Evolutionary conservation across 2,329 filamentous ascomycete species (phyloP).

Genomic region (Fusarium papillatum): DNA sequence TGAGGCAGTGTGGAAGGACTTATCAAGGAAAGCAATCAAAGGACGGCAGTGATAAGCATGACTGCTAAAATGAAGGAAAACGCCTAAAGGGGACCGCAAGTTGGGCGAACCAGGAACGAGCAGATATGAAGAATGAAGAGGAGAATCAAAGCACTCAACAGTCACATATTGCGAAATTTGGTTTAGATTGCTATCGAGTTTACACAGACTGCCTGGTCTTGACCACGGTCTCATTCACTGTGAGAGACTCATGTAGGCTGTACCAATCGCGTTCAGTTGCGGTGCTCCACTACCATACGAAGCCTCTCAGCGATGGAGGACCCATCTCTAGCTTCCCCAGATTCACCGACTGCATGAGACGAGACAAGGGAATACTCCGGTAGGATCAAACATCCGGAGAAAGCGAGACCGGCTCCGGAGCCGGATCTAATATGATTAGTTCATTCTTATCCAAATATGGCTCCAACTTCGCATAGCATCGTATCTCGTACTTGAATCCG

Average conservation of each 20-base stretch:
- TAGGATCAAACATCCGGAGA: no score
- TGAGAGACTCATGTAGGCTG: no score
- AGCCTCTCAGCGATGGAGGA: not conserved
- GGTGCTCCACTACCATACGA: not conserved
- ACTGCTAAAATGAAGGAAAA: not conserved
- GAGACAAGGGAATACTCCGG: no score
- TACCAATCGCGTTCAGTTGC: not conserved
- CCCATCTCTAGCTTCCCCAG: not conserved
- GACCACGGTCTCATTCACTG: no score
- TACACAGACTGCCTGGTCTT: no score
- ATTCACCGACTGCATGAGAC: not conserved
- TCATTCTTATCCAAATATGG: not conserved
- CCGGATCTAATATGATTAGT: not conserved
- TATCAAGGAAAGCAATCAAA: not conserved
- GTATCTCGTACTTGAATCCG: not conserved
- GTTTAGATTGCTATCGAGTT: not conserved
- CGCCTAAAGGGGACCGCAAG: not conserved
- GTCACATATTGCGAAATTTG: no score
- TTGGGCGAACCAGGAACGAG: not conserved
- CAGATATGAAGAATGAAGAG: no score
- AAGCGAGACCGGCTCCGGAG: not conserved
- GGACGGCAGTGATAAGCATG: not conserved
- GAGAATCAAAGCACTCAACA: no score
- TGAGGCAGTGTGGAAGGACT: not conserved
- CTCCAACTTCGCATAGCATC: not conserved